These are phyloP conservation scores for Massarina eburnea DNA, from an alignment of 2,329 filamentous ascomycete species.

Conservation along the genomic window DNA sequence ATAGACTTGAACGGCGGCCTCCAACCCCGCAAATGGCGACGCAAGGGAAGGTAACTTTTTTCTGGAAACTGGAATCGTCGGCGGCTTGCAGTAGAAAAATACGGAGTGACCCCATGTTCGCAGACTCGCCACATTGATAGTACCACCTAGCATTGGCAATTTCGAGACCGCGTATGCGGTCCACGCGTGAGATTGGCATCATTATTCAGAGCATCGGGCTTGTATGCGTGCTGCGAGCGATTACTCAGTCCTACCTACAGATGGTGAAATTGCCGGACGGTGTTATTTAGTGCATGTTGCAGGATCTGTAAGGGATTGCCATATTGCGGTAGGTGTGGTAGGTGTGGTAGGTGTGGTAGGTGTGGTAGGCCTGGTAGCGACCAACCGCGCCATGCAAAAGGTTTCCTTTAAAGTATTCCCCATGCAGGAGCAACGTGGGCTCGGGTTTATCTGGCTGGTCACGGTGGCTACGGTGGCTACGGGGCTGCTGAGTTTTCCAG, in stretches of 20 bases:
- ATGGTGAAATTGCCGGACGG: not conserved
- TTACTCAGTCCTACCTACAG: slow-evolving; percentile 2
- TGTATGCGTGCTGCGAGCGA: slow-evolving; percentile 4
- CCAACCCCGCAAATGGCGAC: slow-evolving; percentile 34
- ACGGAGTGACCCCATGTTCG: slow-evolving; percentile 12
- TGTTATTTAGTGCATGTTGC: not conserved
- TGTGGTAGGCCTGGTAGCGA: slow-evolving; percentile 31
- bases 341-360: slow-evolving; percentile 24
- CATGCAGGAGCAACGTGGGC: slow-evolving; percentile 28
- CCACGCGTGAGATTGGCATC: slow-evolving; percentile 14
- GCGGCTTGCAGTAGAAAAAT: slow-evolving; percentile 13
- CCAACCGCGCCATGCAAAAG: slow-evolving; percentile 13
- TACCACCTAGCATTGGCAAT: slow-evolving; percentile 16
- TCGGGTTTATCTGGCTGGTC: slow-evolving; percentile 11
- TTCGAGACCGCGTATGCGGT: slow-evolving; percentile 17
- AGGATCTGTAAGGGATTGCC: not conserved
- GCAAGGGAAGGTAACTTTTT: slow-evolving; percentile 33
- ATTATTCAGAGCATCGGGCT: slow-evolving; percentile 3
- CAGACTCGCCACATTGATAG: slow-evolving; percentile 13
- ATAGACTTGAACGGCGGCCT: slow-evolving; percentile 18
- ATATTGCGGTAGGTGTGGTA: slow-evolving; percentile 21
- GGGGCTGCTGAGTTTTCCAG: not conserved
- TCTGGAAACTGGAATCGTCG: slow-evolving; percentile 16
- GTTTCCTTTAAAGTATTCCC: slow-evolving; percentile 31
- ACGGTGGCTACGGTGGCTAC: not conserved